Percentiles rank a stretch among this genome's conserved stretches.
Conservation (phyloP, 2,329 filamentous ascomycete genomes). For the Volutella citrinella region DNA sequence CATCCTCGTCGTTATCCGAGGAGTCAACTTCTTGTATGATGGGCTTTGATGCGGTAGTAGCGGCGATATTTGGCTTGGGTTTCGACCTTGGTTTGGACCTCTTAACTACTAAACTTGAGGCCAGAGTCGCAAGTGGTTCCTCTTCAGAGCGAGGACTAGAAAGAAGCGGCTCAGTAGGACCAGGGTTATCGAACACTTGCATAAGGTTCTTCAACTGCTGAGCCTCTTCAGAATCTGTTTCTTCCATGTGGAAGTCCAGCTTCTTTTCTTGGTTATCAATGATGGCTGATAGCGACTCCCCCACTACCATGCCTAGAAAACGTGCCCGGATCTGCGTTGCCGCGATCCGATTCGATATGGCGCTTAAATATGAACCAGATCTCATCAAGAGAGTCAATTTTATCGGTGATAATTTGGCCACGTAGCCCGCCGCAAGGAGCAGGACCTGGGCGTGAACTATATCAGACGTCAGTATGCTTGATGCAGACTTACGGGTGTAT, state of each 20-base stretch:
- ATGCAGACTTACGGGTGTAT: rapidly evolving
- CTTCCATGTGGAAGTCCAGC: constrained; percentile 82
- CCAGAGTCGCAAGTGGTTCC: too few species aligned
- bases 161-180: constrained; percentile 51
- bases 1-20: constrained; percentile 58
- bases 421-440: constrained; percentile 72
- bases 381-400: constrained; percentile 67
- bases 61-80: constrained; percentile 27
- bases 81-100: constrained; percentile 10
- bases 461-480: constrained; percentile 19
- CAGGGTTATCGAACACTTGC: constrained; percentile 59
- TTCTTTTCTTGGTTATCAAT: constrained; percentile 65
- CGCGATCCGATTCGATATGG: constrained; percentile 80
- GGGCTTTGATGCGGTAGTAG: constrained; percentile 35
- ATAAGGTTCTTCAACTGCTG: constrained; percentile 70
- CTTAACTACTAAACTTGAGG: too few species aligned
- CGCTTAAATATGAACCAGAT: constrained; percentile 69
- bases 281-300: constrained; percentile 65
- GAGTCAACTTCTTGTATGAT: constrained; percentile 66
- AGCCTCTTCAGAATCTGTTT: constrained; percentile 70
- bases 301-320: constrained; percentile 85
- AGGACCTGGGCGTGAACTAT: constrained; percentile 76
- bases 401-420: constrained; percentile 63
- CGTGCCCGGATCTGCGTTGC: constrained; percentile 72
- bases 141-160: constrained; percentile 8